Percentiles rank a stretch among this genome's conserved stretches.
Evolutionary conservation across 2,329 filamentous ascomycete genomes (phyloP).

Genomic region (Aciculosporium take): DNA sequence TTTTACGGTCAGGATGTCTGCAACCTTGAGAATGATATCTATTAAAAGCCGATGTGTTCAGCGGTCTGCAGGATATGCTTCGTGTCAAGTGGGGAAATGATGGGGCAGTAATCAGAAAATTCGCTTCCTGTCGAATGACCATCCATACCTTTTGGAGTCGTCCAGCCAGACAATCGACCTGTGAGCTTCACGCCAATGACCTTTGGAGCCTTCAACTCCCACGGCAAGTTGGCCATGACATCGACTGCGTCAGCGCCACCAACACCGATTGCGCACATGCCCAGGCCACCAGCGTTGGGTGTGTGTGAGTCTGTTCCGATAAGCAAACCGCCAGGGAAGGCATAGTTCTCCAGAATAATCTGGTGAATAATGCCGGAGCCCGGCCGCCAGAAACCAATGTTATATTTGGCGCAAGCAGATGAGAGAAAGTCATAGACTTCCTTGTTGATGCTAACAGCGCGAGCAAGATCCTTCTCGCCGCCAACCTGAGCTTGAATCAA

Average conservation of each 20-base stretch:
- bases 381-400: slow-evolving; percentile 99
- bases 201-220: slow-evolving; percentile 97
- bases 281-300: slow-evolving; percentile 90
- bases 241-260: slow-evolving; percentile 97
- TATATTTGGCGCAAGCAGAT: slow-evolving; percentile 92
- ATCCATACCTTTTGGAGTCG: slow-evolving; percentile 70
- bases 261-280: slow-evolving; percentile 89
- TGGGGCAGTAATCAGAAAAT: not conserved
- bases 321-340: slow-evolving; percentile 94
- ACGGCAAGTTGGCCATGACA: slow-evolving; percentile 92
- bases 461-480: slow-evolving; percentile 81
- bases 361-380: slow-evolving; percentile 99
- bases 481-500: slow-evolving; percentile 96
- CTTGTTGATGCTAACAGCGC: slow-evolving; percentile 90
- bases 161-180: slow-evolving; percentile 80
- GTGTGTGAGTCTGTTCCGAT: slow-evolving; percentile 98
- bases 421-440: slow-evolving; percentile 98
- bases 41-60: slow-evolving; percentile 2
- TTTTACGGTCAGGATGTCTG: slow-evolving; percentile 93
- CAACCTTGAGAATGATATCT: slow-evolving; percentile 96
- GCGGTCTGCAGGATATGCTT: not conserved
- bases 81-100: not conserved
- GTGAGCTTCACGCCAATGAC: slow-evolving; percentile 93
- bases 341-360: slow-evolving; percentile 97
- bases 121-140: slow-evolving; percentile 14